These are phyloP conservation scores for Phycomyces blakesleeanus DNA, from an alignment of 192 early-diverging fungal genomes.

Conservation along the genomic window DNA sequence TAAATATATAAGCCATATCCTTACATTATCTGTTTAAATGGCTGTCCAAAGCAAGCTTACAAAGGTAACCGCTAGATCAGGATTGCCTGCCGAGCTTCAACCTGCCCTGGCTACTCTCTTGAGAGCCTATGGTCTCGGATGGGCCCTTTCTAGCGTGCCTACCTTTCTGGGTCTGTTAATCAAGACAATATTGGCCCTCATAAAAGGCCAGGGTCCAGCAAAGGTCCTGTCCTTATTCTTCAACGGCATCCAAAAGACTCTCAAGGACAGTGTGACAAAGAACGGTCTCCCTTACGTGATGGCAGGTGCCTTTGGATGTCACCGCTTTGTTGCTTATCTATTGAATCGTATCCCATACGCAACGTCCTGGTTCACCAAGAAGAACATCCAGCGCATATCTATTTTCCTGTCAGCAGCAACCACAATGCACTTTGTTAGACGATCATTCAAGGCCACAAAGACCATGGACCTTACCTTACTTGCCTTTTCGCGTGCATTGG, in stretches of 20 bases:
- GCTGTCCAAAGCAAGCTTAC: not conserved
- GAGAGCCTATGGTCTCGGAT: constrained; percentile 32
- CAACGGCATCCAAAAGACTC: not conserved
- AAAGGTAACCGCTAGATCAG: not conserved
- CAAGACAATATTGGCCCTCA: not conserved
- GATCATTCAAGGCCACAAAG: constrained; percentile 31
- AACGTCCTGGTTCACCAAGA: not conserved
- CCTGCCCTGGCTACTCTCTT: constrained; percentile 15
- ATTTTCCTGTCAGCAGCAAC: constrained; percentile 37
- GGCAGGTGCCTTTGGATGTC: constrained; percentile 25
- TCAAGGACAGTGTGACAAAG: constrained; percentile 13
- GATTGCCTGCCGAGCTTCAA: not conserved
- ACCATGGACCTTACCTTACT: constrained; percentile 57
- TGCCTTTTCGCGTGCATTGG: constrained; percentile 48
- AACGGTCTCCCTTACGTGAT: constrained; percentile 34
- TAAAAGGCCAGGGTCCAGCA: not conserved
- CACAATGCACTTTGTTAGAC: constrained; percentile 39
- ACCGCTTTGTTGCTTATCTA: constrained; percentile 13
- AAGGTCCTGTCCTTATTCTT: not conserved
- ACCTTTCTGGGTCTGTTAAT: constrained; percentile 15
- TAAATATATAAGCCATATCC: too few species aligned
- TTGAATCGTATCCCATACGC: constrained; percentile 1
- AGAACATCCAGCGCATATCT: not conserved
- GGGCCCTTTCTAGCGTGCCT: constrained; percentile 24
- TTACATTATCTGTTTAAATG: too few species aligned